phyloP scores from a whole-genome alignment of 192 early-diverging fungal species.

The Kickxella alabastrina region DNA sequence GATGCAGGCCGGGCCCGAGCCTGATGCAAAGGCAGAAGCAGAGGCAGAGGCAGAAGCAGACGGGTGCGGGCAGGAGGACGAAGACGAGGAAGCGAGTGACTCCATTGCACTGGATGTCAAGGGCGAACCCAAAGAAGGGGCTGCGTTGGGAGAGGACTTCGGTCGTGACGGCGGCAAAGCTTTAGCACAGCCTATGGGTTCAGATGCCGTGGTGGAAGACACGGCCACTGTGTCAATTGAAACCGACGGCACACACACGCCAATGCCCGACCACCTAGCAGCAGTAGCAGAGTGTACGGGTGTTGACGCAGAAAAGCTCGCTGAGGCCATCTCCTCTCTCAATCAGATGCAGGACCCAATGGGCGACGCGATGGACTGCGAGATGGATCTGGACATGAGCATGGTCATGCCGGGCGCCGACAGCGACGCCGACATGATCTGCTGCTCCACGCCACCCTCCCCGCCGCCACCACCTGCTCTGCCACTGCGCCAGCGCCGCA shows the following conservation, averaged over 20 bases:
- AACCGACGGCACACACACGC: background rate
- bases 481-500: conserved; percentile 18
- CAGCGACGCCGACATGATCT: conserved; percentile 37
- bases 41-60: background rate
- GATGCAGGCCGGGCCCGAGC: background rate
- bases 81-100: background rate
- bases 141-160: too few species aligned
- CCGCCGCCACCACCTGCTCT: conserved; percentile 38
- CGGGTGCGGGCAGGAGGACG: background rate
- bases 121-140: too few species aligned
- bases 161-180: too few species aligned
- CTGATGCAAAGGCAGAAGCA: background rate
- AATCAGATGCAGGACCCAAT: background rate
- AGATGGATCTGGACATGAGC: conserved; percentile 24
- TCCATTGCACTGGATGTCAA: too few species aligned
- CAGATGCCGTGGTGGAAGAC: background rate
- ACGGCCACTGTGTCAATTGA: background rate
- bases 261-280: too few species aligned
- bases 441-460: conserved; percentile 46
- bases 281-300: background rate
- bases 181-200: too few species aligned
- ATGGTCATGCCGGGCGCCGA: conserved; percentile 34
- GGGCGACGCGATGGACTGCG: conserved; percentile 16
- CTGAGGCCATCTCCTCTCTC: conserved; percentile 13
- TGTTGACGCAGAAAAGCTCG: conserved; percentile 15